Evolutionary conservation across 2,329 filamentous ascomycete species (phyloP).

Genomic region (Clonostachys rhizophaga): DNA sequence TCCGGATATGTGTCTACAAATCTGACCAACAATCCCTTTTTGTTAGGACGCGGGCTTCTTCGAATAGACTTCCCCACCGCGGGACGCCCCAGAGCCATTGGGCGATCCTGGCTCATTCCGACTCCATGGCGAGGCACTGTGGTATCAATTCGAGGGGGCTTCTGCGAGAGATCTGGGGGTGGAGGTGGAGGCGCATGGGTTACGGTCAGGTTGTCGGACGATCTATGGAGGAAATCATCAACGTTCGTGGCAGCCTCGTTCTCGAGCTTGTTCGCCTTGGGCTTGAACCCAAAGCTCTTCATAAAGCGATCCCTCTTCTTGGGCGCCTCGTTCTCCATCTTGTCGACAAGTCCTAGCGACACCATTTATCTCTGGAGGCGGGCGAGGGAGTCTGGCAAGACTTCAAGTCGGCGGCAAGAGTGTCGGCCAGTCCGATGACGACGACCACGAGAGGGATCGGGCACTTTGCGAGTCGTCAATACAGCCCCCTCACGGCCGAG

Average conservation of each 20-base stretch:
- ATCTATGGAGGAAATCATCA: constrained; percentile 54
- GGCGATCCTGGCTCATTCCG: constrained; percentile 37
- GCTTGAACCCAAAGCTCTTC: constrained; percentile 53
- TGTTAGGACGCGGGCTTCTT: constrained; percentile 39
- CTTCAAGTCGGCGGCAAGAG: neutral
- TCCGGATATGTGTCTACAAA: constrained; percentile 72
- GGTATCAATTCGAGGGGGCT: constrained; percentile 53
- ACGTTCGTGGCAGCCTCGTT: constrained; percentile 39
- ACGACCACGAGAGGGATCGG: neutral
- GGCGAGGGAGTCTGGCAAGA: neutral
- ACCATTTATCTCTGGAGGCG: no score
- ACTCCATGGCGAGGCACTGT: constrained; percentile 48
- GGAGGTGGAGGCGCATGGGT: constrained; percentile 43
- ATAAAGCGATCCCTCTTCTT: constrained; percentile 52
- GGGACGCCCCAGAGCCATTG: constrained; percentile 25
- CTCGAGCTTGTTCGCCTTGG: constrained; percentile 26
- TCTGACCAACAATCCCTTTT: constrained; percentile 67
- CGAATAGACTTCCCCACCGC: constrained; percentile 35
- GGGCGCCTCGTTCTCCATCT: constrained; percentile 40
- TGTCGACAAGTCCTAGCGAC: neutral
- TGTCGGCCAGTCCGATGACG: neutral
- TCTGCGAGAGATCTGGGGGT: constrained; percentile 31
- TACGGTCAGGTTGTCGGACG: constrained; percentile 49
- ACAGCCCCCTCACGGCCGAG: neutral
- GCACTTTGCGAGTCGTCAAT: neutral